These are phyloP conservation scores for Boletus eberwhitei DNA, from an alignment of 768 basidiomycete species.

Conservation along the genomic window DNA sequence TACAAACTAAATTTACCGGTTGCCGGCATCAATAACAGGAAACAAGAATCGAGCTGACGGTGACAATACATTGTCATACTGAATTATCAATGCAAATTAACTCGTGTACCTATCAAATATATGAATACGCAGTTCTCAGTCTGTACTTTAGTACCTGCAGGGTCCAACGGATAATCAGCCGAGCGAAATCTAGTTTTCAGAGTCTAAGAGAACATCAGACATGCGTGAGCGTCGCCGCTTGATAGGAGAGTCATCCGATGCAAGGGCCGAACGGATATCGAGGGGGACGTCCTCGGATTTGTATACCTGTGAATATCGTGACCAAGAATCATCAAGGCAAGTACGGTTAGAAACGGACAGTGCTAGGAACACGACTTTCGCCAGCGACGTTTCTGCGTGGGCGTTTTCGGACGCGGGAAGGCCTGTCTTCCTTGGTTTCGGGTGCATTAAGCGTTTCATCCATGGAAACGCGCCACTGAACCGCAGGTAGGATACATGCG, in stretches of 20 bases:
- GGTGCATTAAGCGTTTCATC: slow-evolving; percentile 11
- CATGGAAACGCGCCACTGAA: slow-evolving; percentile 25
- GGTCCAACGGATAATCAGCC: slow-evolving; percentile 6
- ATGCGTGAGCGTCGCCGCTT: slow-evolving; percentile 47
- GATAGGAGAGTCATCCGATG: slow-evolving; percentile 32
- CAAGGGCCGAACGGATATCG: slow-evolving; percentile 31
- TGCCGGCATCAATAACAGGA: slow-evolving; percentile 5
- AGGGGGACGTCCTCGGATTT: slow-evolving; percentile 28
- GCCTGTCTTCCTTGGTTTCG: slow-evolving; percentile 20
- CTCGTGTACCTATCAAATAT: slow-evolving; percentile 22
- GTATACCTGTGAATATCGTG: slow-evolving; percentile 19
- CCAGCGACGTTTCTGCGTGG: slow-evolving; percentile 20
- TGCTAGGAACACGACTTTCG: slow-evolving; percentile 21
- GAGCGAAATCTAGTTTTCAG: slow-evolving; percentile 24
- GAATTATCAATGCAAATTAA: slow-evolving; percentile 23
- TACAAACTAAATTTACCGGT: slow-evolving; percentile 6
- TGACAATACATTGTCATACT: slow-evolving; percentile 7
- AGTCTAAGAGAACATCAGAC: slow-evolving; percentile 29
- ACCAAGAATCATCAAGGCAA: background rate
- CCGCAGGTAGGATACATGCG: slow-evolving; percentile 50
- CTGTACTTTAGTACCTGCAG: slow-evolving; percentile 11
- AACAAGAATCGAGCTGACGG: background rate
- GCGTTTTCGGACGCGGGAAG: slow-evolving; percentile 27
- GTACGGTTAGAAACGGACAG: slow-evolving; percentile 18
- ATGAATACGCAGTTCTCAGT: slow-evolving; percentile 15